These are phyloP conservation scores for Apodospora peruviana DNA, from an alignment of 495 filamentous ascomycete genomes.

Conservation along the genomic window DNA sequence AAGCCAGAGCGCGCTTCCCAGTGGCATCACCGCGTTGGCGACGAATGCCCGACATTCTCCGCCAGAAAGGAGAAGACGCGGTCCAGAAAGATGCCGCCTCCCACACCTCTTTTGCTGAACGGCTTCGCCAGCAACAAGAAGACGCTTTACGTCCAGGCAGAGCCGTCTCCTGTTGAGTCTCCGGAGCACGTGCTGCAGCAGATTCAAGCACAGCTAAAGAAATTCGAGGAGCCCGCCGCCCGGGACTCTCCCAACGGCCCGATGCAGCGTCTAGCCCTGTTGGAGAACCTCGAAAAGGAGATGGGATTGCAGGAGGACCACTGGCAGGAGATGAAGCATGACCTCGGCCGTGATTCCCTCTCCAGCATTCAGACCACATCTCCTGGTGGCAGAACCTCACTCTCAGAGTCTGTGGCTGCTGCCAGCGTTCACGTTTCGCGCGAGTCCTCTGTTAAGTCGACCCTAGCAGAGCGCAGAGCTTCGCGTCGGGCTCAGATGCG, in stretches of 20 bases:
- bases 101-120: conserved; percentile 42
- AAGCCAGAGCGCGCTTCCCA: conserved; percentile 14
- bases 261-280: conserved; percentile 33
- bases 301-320: conserved; percentile 46
- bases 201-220: conserved; percentile 46
- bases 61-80: conserved; percentile 32
- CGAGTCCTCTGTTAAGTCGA: conserved; percentile 18
- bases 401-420: conserved; percentile 15
- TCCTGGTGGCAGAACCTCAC: conserved; percentile 18
- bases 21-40: conserved; percentile 49
- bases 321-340: conserved; percentile 46
- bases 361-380: conserved; percentile 35
- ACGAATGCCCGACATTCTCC: conserved; percentile 49
- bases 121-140: conserved; percentile 24
- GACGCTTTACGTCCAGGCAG: conserved; percentile 29
- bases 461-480: conserved; percentile 29
- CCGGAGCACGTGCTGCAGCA: conserved; percentile 41
- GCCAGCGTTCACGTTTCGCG: conserved; percentile 4
- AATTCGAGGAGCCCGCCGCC: conserved; percentile 30
- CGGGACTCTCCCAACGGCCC: conserved; percentile 24
- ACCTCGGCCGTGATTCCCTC: conserved; percentile 41
- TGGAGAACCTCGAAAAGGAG: conserved; percentile 49
- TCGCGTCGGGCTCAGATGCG: conserved; percentile 26
- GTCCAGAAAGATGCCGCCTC: conserved; percentile 40
- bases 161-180: conserved; percentile 45